Evolutionary conservation across 495 filamentous ascomycete genomes (phyloP), one percentile per base, ranked within the genome.

Genomic region (Bacidia gigantensis): DNA sequence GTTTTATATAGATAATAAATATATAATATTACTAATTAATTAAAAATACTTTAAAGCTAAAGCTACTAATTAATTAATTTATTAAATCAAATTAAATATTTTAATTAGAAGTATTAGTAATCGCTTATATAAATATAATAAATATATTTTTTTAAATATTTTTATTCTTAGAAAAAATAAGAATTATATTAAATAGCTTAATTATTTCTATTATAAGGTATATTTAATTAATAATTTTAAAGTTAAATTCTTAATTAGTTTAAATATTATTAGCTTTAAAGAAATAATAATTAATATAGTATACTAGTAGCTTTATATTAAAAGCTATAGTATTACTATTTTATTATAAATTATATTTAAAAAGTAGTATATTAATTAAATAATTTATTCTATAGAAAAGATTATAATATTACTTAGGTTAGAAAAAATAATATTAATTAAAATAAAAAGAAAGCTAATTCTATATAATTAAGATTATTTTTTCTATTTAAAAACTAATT

Each of bases 311-410:
- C 1, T 47, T 3, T 40, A 1, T 1, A 10, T 53, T 10, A 45
- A 38, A 3, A 11, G 2, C 17, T 39, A 46, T 10, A 39, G 32
- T 39, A 17, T 53, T 5, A 22, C 46, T 11, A 2, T 39, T 21
- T 38, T 11, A 10, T 53, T 2, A 11, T 0, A 44, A 3, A 11
- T 46, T 29, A 1, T 46, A 35, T 11, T 46, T 11, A 12, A 0
- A 1, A 17, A 38, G 24, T 24, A 53, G n/a, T 11, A 53, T 32
- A 18, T 14, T 20, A 3, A 52, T 21, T 12, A 46, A 43, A 2
- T 53, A 53, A 11, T 5, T 46, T n/a, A 39, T 2, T 23, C n/a
- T 45, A 1, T 46, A 39, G 14, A 22, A 53, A 39, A 53, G 39
- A 3, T 46, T 32, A 10, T n/a, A 39, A 39, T 39, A 10, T 14